These are phyloP conservation scores for Hysterangium stoloniferum DNA, from an alignment of 768 basidiomycete species.

Conservation along the genomic window DNA sequence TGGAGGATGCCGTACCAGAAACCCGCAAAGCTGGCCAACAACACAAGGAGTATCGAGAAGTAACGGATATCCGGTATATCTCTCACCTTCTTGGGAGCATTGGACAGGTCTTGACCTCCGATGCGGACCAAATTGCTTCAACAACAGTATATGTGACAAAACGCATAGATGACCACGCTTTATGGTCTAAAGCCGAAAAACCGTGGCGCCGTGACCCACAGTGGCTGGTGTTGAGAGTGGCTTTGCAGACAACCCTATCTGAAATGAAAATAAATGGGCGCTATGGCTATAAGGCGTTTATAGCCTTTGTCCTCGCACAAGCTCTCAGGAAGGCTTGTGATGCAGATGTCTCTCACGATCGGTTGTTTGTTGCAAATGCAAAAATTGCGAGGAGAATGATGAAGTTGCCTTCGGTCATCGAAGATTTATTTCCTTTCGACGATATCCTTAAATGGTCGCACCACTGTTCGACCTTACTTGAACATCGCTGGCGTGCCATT, in stretches of 20 bases:
- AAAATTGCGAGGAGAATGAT: not conserved
- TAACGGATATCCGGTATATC: constrained; percentile 39
- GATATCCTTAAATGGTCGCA: not conserved
- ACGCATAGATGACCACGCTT: constrained; percentile 39
- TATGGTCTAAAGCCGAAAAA: constrained; percentile 29
- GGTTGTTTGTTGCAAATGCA: not conserved
- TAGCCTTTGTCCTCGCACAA: constrained; percentile 32
- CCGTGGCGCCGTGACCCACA: constrained; percentile 45
- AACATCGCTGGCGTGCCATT: not conserved
- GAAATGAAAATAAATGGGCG: constrained; percentile 1
- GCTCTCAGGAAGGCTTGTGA: not conserved
- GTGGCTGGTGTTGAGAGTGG: constrained; percentile 43
- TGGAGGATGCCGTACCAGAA: constrained; percentile 26
- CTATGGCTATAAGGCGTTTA: constrained; percentile 39
- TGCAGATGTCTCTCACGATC: not conserved
- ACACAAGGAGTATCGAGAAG: constrained; percentile 31
- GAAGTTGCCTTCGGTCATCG: not conserved
- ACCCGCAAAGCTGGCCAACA: constrained; percentile 26
- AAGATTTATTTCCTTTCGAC: not conserved
- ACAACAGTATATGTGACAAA: constrained; percentile 25
- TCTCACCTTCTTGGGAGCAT: constrained; percentile 42
- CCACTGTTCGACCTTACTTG: not conserved
- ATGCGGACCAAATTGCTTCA: constrained; percentile 13
- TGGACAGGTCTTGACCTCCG: constrained; percentile 30
- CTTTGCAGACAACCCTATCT: constrained; percentile 26